Evolutionary conservation across 2,329 filamentous ascomycete genomes (phyloP).

Genomic region (Pseudogymnoascus sp.): DNA sequence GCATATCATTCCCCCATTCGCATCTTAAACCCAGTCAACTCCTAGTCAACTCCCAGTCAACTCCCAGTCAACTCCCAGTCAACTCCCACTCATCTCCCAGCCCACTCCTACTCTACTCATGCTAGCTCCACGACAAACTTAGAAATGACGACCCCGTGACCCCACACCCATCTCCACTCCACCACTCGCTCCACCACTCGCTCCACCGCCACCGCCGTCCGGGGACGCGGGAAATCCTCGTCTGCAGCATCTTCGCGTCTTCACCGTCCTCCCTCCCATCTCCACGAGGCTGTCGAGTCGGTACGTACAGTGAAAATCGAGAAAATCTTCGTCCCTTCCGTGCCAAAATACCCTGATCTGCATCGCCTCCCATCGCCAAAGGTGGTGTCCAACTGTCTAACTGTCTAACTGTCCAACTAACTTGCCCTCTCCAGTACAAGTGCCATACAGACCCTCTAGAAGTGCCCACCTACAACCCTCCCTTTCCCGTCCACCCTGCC

Average conservation of each 20-base stretch:
- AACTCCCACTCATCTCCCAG: too few relatives aligned
- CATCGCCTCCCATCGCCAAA: neutral
- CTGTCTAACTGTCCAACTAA: neutral
- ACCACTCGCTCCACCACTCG: too few relatives aligned
- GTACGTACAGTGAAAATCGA: neutral
- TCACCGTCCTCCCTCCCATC: neutral
- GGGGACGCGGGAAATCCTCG: neutral
- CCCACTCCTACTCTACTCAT: neutral
- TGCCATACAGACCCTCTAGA: neutral
- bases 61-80: too few relatives aligned
- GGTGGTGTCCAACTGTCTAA: neutral
- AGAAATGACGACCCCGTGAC: neutral
- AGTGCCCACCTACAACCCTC: neutral
- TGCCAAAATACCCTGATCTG: neutral
- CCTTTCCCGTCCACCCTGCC: neutral
- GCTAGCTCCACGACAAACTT: neutral
- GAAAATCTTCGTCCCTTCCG: neutral
- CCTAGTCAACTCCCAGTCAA: too few relatives aligned
- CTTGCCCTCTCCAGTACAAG: neutral
- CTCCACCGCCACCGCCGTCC: neutral
- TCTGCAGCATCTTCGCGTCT: neutral
- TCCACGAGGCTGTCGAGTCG: neutral
- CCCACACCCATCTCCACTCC: neutral
- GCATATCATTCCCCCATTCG: neutral
- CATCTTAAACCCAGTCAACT: neutral